These are phyloP conservation scores for Symbiodinium natans DNA, from an alignment of 73 alveolate species.

Conservation along the genomic window DNA sequence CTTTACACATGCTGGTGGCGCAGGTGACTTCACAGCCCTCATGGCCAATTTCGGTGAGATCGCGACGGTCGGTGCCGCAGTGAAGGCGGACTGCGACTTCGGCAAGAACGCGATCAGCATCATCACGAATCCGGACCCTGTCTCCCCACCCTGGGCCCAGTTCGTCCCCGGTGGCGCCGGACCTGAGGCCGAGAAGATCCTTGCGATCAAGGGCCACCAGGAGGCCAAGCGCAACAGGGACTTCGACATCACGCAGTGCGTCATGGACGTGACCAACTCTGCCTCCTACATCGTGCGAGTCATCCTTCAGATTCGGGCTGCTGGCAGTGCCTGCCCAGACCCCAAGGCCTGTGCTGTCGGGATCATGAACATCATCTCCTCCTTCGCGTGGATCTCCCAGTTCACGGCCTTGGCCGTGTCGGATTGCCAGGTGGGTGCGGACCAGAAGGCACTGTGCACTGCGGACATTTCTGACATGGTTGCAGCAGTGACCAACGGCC, in stretches of 20 bases:
- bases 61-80: neutral
- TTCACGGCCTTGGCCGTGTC: conserved; percentile 14
- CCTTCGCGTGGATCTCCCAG: conserved; percentile 52
- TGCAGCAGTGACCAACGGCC: neutral
- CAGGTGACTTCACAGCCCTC: neutral
- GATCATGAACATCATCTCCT: conserved; percentile 39
- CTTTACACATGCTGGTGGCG: no score
- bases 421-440: neutral
- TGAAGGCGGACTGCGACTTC: neutral
- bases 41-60: neutral
- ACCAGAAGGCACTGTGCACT: neutral
- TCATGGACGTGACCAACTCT: conserved; percentile 67
- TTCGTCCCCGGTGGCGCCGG: neutral
- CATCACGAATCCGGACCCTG: neutral
- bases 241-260: neutral
- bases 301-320: neutral
- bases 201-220: neutral
- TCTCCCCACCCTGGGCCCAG: neutral
- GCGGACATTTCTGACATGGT: neutral
- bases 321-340: conserved; percentile 8
- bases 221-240: neutral
- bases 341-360: conserved; percentile 67
- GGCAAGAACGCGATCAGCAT: neutral
- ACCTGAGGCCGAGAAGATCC: neutral
- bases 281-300: conserved; percentile 69